phyloP scores from a whole-genome alignment of 2,329 filamentous ascomycete genomes.

The Paecilomyces niveus region DNA sequence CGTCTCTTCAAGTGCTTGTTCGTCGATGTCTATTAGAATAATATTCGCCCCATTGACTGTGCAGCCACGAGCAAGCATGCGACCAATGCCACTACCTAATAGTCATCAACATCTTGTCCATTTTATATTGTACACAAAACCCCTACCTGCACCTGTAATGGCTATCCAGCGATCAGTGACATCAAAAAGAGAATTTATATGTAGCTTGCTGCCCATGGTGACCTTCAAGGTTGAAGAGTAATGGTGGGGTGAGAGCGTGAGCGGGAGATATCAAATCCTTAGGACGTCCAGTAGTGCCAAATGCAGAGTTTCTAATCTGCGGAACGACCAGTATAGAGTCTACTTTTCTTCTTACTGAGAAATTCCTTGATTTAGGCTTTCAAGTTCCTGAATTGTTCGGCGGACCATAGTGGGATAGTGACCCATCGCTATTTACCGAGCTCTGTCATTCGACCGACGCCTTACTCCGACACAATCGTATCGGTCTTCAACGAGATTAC shows the following conservation, averaged over 20 bases:
- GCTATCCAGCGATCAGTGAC: conserved; percentile 2
- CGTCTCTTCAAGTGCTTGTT: conserved; percentile 3
- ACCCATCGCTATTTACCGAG: conserved; percentile 1
- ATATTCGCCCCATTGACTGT: conserved; percentile 10
- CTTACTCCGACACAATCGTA: neutral
- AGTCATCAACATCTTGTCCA: neutral
- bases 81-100: conserved; percentile 11
- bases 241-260: too few relatives aligned
- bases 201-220: neutral
- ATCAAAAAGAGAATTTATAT: neutral
- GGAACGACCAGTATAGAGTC: too few relatives aligned
- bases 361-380: neutral
- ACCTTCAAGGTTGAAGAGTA: neutral
- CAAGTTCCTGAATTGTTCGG: neutral
- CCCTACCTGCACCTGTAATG: conserved; percentile 6
- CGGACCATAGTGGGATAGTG: neutral
- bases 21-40: conserved; percentile 7
- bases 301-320: too few relatives aligned
- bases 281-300: too few relatives aligned
- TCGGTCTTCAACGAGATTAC: neutral
- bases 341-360: neutral
- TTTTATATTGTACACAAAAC: neutral
- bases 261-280: too few relatives aligned
- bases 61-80: conserved; percentile 7
- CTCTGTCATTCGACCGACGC: neutral